Conservation (phyloP, 2,329 filamentous ascomycete genomes). For the Paradendryphiella salina region DNA sequence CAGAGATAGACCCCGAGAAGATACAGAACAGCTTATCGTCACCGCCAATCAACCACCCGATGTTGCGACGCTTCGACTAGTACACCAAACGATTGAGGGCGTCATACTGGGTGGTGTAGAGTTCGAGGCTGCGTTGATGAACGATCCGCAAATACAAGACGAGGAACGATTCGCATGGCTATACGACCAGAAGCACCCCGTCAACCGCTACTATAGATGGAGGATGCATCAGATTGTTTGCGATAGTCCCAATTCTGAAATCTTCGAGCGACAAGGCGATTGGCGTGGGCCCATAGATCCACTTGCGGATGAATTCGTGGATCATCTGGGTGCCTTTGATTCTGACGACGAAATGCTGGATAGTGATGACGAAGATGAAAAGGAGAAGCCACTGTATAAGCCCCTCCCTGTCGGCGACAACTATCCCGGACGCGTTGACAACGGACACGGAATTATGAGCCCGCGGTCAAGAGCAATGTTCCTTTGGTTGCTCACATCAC, state of each 20-base stretch:
- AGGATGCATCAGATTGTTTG: conserved; percentile 85
- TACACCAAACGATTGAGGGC: conserved; percentile 84
- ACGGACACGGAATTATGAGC: conserved; percentile 36
- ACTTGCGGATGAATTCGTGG: conserved; percentile 80
- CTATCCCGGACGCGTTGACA: conserved; percentile 33
- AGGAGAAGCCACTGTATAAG: conserved; percentile 28
- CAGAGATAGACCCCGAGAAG: conserved; percentile 27
- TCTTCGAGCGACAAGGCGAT: conserved; percentile 42
- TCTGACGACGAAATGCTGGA: conserved; percentile 45
- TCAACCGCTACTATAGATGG: conserved; percentile 92
- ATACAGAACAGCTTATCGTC: conserved; percentile 36
- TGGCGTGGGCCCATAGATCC: conserved; percentile 77
- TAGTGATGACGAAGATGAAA: conserved; percentile 73
- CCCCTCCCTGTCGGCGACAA: conserved; percentile 34
- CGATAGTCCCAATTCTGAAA: conserved; percentile 40
- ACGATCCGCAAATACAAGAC: conserved; percentile 75
- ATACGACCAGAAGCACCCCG: conserved; percentile 72
- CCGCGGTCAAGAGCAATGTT: conserved; percentile 64
- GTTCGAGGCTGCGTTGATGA: conserved; percentile 92
- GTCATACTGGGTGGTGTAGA: conserved; percentile 79
- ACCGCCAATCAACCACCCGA: conserved; percentile 72
- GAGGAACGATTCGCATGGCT: conserved; percentile 95
- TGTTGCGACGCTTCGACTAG: conserved; percentile 75
- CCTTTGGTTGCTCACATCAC: conserved; percentile 76
- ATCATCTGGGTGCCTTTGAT: conserved; percentile 75